These are phyloP conservation scores for Sugiyamaella smithiae DNA, from an alignment of 805 yeast species.

Conservation along the genomic window DNA sequence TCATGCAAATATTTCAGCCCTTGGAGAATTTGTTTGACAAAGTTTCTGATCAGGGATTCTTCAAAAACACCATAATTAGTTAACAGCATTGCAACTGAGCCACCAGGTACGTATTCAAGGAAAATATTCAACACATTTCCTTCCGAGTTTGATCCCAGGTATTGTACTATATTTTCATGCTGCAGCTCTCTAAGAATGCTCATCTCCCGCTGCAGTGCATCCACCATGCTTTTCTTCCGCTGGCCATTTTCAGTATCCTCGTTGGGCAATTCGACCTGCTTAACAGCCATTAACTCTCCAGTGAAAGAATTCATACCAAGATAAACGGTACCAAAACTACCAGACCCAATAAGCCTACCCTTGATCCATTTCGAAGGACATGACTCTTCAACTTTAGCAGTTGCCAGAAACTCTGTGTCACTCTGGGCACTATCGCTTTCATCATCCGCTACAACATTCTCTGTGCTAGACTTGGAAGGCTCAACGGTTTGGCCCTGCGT, in stretches of 20 bases:
- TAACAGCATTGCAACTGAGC: conserved; percentile 67
- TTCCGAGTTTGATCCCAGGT: conserved; percentile 82
- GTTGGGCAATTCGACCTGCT: conserved; percentile 74
- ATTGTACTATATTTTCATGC: conserved; percentile 90
- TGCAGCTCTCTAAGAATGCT: conserved; percentile 68
- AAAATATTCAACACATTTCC: conserved; percentile 73
- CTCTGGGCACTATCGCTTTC: conserved; percentile 18
- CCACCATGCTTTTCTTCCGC: conserved; percentile 57
- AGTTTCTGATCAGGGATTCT: conserved; percentile 69
- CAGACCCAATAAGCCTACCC: conserved; percentile 92
- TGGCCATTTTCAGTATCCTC: conserved; percentile 34
- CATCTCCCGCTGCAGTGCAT: conserved; percentile 78
- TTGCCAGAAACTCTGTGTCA: conserved; percentile 41
- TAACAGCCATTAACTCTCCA: conserved; percentile 96
- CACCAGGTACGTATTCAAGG: conserved; percentile 70
- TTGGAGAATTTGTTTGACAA: conserved; percentile 69
- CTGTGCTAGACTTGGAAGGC: background rate
- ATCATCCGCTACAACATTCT: conserved; percentile 15
- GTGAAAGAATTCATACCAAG: conserved; percentile 88
- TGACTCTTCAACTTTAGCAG: conserved; percentile 37
- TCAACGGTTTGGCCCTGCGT: background rate
- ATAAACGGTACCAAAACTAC: conserved; percentile 91
- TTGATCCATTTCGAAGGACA: conserved; percentile 86
- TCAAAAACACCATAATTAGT: conserved; percentile 75
- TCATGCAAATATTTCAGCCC: conserved; percentile 75